These are phyloP conservation scores for Cenchrus fungigraminus DNA, from an alignment of 176 grass and related monocot species.

Conservation along the genomic window DNA sequence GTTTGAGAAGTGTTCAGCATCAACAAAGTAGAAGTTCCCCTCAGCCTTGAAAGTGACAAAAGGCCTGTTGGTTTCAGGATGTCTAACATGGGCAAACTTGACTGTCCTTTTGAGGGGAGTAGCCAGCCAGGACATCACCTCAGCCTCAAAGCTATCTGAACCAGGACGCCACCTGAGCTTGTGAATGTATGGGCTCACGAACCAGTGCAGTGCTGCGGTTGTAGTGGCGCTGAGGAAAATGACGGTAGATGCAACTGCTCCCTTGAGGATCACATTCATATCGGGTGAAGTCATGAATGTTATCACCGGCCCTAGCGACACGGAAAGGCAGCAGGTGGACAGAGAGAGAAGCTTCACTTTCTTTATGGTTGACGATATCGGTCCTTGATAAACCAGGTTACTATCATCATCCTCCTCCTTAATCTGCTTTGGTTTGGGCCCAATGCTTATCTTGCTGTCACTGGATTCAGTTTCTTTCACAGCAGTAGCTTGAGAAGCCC, in stretches of 20 bases:
- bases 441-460: slow-evolving; percentile 82
- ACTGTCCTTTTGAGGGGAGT: slow-evolving; percentile 75
- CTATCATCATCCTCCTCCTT: slow-evolving; percentile 58
- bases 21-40: slow-evolving; percentile 83
- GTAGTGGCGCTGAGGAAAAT: slow-evolving; percentile 95
- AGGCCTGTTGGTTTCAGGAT: slow-evolving; percentile 75
- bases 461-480: slow-evolving; percentile 59
- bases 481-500: slow-evolving; percentile 57
- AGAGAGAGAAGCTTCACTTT: slow-evolving; percentile 99
- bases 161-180: slow-evolving; percentile 93
- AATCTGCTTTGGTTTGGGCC: slow-evolving; percentile 63
- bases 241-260: slow-evolving; percentile 83
- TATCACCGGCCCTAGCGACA: slow-evolving; percentile 92
- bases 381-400: slow-evolving; percentile 68
- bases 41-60: slow-evolving; percentile 83
- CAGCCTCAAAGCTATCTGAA: slow-evolving; percentile 87
- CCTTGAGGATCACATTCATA: slow-evolving; percentile 98
- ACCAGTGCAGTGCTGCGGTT: slow-evolving; percentile 88
- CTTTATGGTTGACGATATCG: slow-evolving; percentile 95
- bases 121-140: slow-evolving; percentile 83
- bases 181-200: slow-evolving; percentile 97
- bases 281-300: slow-evolving; percentile 98
- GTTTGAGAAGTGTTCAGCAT: slow-evolving; percentile 77
- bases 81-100: slow-evolving; percentile 87
- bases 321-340: slow-evolving; percentile 92